These are phyloP conservation scores for Harringtonia aguacate DNA, from an alignment of 2,329 filamentous ascomycete species.

Conservation along the genomic window DNA sequence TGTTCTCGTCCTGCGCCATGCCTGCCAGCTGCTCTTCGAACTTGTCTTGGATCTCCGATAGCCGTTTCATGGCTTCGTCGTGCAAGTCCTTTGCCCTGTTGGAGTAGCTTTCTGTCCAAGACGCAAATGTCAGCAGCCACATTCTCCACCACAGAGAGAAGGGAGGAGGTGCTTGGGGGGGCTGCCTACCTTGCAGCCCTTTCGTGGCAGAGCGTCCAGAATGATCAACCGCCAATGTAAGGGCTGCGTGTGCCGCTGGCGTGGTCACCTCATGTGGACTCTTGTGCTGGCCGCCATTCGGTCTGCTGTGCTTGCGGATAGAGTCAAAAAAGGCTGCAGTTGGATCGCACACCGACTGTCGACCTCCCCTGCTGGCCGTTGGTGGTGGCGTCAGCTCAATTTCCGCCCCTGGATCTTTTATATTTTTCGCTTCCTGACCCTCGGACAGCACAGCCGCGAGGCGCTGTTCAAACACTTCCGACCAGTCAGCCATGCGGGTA, in stretches of 20 bases:
- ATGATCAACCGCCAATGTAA: neutral
- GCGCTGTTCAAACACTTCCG: conserved; percentile 10
- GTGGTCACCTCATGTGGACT: neutral
- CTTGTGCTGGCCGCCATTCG: neutral
- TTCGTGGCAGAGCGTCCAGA: neutral
- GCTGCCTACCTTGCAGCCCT: neutral
- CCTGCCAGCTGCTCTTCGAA: conserved; percentile 6
- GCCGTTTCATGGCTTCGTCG: conserved; percentile 4
- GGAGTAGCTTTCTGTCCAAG: conserved; percentile 11
- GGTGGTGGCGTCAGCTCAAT: conserved; percentile 8
- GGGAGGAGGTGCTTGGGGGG: too few species aligned
- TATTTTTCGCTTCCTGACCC: neutral
- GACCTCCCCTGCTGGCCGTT: neutral
- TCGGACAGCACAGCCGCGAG: conserved; percentile 6
- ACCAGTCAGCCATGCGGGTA: conserved; percentile 9
- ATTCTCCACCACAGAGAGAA: neutral
- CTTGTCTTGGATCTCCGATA: neutral
- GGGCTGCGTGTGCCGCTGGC: neutral
- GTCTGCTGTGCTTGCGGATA: conserved; percentile 3
- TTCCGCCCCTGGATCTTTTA: neutral
- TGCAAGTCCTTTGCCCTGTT: conserved; percentile 8
- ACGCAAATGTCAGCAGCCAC: neutral
- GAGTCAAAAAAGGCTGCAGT: conserved; percentile 10
- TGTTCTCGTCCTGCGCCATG: conserved; percentile 3
- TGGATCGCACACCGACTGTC: neutral